These are phyloP conservation scores for Hirschioporus abietinus DNA, from an alignment of 768 basidiomycete genomes.

Conservation along the genomic window DNA sequence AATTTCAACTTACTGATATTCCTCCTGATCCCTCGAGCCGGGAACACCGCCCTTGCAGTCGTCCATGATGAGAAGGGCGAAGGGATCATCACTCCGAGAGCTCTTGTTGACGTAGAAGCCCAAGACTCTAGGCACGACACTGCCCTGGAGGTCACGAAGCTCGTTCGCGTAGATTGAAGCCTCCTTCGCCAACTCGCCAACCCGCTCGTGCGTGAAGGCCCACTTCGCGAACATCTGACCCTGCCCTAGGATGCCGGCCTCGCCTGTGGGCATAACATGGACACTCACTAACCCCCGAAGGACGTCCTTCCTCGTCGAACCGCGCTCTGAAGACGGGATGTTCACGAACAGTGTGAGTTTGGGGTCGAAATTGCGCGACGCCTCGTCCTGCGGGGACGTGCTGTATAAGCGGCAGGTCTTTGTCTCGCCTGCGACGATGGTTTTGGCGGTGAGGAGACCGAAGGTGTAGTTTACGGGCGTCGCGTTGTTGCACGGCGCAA, in stretches of 20 bases:
- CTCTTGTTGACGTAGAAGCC: constrained; percentile 30
- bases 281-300: background rate
- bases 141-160: constrained; percentile 31
- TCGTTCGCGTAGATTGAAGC: constrained; percentile 28
- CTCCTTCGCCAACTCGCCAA: constrained; percentile 27
- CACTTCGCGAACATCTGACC: constrained; percentile 26
- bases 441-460: background rate
- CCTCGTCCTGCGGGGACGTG: background rate
- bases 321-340: background rate
- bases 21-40: constrained; percentile 12
- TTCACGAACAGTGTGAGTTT: background rate
- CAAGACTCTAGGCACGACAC: constrained; percentile 32
- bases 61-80: constrained; percentile 34
- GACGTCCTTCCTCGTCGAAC: background rate
- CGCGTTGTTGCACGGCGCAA: background rate
- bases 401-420: background rate
- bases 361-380: background rate
- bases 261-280: background rate
- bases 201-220: constrained; percentile 21
- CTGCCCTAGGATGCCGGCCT: background rate
- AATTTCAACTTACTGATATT: constrained; percentile 3
- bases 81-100: constrained; percentile 16
- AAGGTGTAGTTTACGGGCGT: background rate
- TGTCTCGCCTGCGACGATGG: background rate
- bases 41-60: constrained; percentile 23